phyloP scores from a whole-genome alignment of 2,329 filamentous ascomycete genomes.

The Aureobasidium musti region DNA sequence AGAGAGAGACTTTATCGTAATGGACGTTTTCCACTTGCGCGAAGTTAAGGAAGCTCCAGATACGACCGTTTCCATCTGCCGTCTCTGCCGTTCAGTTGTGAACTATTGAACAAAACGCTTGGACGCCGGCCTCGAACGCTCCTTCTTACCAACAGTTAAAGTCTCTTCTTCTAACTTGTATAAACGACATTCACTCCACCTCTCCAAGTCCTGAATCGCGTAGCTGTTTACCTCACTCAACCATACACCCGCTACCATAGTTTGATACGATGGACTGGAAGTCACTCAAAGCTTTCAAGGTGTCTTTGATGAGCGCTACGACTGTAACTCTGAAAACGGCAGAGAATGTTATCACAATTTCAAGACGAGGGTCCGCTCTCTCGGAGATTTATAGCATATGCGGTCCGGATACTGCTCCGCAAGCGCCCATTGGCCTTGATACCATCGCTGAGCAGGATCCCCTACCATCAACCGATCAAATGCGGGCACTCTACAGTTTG shows the following conservation, averaged over 20 bases:
- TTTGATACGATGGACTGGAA: background rate
- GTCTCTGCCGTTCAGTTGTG: background rate
- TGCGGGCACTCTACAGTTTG: background rate
- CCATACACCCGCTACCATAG: background rate
- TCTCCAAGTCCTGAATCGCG: background rate
- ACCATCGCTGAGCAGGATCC: slow-evolving; percentile 11
- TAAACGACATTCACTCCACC: background rate
- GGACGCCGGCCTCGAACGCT: background rate
- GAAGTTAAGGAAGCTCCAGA: background rate
- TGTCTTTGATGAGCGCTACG: background rate
- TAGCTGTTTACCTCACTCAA: background rate
- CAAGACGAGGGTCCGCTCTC: background rate
- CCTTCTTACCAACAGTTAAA: background rate
- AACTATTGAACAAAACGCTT: background rate
- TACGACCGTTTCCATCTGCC: background rate
- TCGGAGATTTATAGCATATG: background rate
- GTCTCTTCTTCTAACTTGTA: background rate
- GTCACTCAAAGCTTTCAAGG: background rate
- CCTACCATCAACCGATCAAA: background rate
- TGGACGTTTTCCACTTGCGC: background rate
- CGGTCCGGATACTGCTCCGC: background rate
- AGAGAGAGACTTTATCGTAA: background rate
- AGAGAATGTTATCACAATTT: background rate
- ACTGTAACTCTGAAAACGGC: background rate
- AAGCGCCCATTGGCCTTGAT: background rate